Base-by-base conservation (phyloP, 2,329 filamentous ascomycete genomes). In the Penicillium sp. region DNA sequence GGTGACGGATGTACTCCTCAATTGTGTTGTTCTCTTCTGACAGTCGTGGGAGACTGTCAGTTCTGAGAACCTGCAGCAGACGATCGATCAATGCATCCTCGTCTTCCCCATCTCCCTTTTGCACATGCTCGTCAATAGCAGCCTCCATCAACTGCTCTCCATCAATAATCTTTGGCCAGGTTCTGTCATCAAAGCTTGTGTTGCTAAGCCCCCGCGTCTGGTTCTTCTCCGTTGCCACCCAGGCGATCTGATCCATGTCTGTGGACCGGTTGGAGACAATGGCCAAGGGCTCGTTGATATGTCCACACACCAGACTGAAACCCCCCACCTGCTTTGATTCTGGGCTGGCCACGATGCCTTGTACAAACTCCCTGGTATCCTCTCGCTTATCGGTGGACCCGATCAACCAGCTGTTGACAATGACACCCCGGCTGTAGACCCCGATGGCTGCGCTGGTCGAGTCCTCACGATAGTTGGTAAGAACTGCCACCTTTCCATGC, bases 401-500 rank as follows among this genome's bases (percentile, higher is more conserved):
- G 10, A 79, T 80, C 14, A 88, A 70, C 71, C 82, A 87, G n/a
- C 78, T 78, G 58, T 82, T 85, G 29, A 85, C 82, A 40, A 87
- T 85, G 9, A 77, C 75, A 2, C 85, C 85, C 26, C 85, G 78
- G 59, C 81, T 85, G 45, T 75, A 68, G 29, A 69, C 69, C 39
- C 81, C 80, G 6, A 76, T 71, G 20, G 79, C 78, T 43, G 77
- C 68, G 26, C 79, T 69, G 18, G 79, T 72, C 24, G 74, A 72
- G 29, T 80, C 73, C 68, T 87, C 85, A 38, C 83, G 82, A 67
- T 85, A 87, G 70, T 88, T 88, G 48, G 85, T 87, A 32, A 88
- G 76, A 6, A 85, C 81, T 3, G 84, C 84, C 45, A 88, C 68
- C 55, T 83, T 82, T 29, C 85, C 85, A 60, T 85, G 77, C 32